These are phyloP conservation scores for Eucalyptus viminalis DNA, from an alignment of 345 rosid genomes.

Conservation along the genomic window DNA sequence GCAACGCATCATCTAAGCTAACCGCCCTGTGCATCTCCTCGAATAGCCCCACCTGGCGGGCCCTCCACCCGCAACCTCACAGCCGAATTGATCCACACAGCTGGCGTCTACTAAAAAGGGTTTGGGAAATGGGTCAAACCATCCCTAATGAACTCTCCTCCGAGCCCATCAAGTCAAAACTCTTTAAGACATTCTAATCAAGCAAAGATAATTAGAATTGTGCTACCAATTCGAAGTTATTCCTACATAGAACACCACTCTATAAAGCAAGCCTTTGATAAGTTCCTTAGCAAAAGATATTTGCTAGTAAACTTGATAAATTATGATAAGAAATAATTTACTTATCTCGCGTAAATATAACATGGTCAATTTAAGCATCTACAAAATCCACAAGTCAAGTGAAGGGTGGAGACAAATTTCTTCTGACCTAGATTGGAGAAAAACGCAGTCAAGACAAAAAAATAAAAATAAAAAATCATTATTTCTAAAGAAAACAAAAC, in stretches of 20 bases:
- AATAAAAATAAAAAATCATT: not conserved
- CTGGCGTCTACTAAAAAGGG: not conserved
- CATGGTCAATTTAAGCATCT: not conserved
- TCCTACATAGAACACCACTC: not conserved
- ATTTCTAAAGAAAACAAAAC: not conserved
- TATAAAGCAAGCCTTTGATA: not conserved
- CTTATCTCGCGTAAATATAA: not conserved
- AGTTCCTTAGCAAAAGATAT: not conserved
- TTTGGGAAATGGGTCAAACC: not conserved
- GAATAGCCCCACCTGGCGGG: accelerated
- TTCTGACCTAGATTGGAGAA: not conserved
- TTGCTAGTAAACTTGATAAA: not conserved
- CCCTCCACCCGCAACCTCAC: not conserved
- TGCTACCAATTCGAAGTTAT: not conserved
- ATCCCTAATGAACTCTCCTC: accelerated
- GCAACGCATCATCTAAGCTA: not conserved
- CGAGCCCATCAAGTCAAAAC: not conserved
- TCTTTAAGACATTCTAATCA: accelerated
- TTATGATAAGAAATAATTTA: not conserved
- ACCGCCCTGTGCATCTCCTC: not conserved
- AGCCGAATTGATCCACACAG: accelerated
- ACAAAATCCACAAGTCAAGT: not conserved
- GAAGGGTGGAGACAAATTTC: not conserved
- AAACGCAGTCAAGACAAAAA: not conserved
- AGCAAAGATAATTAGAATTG: accelerated